phyloP scores from a whole-genome alignment of 2,329 filamentous ascomycete species.

The Aulographum hederae region DNA sequence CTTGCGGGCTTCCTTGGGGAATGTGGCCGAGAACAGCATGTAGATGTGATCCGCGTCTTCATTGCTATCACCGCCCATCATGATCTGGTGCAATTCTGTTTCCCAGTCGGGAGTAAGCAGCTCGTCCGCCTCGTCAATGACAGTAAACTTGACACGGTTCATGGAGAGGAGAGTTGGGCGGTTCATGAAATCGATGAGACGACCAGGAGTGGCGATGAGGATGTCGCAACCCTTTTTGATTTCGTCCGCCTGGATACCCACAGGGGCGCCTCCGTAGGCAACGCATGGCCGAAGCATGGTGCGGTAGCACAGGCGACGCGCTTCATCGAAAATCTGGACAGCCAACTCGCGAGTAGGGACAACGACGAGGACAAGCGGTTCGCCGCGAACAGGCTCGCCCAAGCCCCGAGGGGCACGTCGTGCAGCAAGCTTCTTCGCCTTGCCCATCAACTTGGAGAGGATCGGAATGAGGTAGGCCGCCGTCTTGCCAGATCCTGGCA shows the following conservation, averaged over 20 bases:
- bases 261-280: conserved; percentile 67
- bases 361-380: conserved; percentile 75
- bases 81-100: conserved; percentile 53
- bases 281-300: conserved; percentile 88
- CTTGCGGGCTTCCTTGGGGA: conserved; percentile 60
- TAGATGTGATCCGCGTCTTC: conserved; percentile 50
- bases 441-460: conserved; percentile 83
- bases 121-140: conserved; percentile 93
- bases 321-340: conserved; percentile 88
- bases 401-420: conserved; percentile 45
- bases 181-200: conserved; percentile 68
- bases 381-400: conserved; percentile 45
- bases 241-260: conserved; percentile 46
- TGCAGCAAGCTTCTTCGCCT: conserved; percentile 73
- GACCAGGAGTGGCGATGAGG: conserved; percentile 73
- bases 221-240: conserved; percentile 76
- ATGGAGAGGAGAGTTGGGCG: conserved; percentile 51
- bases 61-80: conserved; percentile 64
- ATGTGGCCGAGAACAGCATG: conserved; percentile 89
- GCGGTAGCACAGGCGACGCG: conserved; percentile 81
- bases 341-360: conserved; percentile 79
- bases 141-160: conserved; percentile 58
- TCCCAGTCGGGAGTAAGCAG: conserved; percentile 70
- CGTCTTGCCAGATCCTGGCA: conserved; percentile 81
- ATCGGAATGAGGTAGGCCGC: conserved; percentile 83